phyloP scores from a whole-genome alignment of 192 early-diverging fungal genomes.

The Coemansia sp. region DNA sequence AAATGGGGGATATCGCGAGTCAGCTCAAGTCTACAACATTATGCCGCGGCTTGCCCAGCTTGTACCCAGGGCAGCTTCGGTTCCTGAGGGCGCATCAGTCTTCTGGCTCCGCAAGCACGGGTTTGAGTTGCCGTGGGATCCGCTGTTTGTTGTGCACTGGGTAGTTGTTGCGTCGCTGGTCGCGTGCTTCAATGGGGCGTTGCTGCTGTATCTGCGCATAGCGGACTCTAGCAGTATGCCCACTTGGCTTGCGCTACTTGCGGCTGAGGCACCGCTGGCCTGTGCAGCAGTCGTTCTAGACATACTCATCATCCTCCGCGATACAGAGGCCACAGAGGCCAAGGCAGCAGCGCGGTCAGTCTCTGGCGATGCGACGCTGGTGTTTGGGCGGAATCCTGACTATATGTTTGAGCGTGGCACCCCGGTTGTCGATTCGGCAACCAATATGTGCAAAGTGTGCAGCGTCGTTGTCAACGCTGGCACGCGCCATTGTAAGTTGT shows the following conservation, averaged over 20 bases:
- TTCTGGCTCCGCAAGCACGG: conserved; percentile 49
- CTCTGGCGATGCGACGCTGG: neutral
- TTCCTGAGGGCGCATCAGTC: conserved; percentile 31
- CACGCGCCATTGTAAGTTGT: conserved; percentile 50
- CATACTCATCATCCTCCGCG: conserved; percentile 11
- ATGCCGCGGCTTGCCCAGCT: conserved; percentile 10
- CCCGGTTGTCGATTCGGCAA: conserved; percentile 27
- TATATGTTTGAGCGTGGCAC: conserved; percentile 42
- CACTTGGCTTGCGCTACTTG: conserved; percentile 21
- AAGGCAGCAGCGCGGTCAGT: neutral
- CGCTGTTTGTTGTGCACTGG: conserved; percentile 47
- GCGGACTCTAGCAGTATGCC: neutral
- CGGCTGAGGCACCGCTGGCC: conserved; percentile 9
- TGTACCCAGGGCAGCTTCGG: conserved; percentile 29
- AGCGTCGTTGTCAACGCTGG: conserved; percentile 6
- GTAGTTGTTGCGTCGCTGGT: conserved; percentile 13
- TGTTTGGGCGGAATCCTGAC: conserved; percentile 18
- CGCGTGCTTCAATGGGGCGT: conserved; percentile 5
- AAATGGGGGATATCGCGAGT: neutral
- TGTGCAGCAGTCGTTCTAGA: conserved; percentile 18
- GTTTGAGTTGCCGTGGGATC: conserved; percentile 49
- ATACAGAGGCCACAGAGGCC: conserved; percentile 35
- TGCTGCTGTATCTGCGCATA: conserved; percentile 26
- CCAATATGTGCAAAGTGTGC: conserved; percentile 38
- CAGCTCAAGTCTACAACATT: neutral